These are phyloP conservation scores for Cutaneotrichosporon cutaneum DNA, from an alignment of 1,284 basidiomycete genomes.

Conservation along the genomic window DNA sequence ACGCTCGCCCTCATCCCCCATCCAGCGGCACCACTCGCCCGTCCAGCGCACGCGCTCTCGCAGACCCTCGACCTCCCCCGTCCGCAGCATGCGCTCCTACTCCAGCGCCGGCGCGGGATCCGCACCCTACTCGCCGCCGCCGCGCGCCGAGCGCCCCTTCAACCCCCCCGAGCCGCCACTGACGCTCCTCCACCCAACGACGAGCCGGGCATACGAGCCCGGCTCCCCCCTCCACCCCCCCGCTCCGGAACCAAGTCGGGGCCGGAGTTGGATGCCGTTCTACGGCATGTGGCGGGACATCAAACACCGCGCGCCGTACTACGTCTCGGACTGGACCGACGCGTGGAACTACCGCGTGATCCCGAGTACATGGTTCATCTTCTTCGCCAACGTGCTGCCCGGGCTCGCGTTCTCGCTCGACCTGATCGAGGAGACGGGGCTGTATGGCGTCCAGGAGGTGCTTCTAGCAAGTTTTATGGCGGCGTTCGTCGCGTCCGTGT, in stretches of 20 bases:
- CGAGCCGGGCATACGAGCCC: conserved; percentile 15
- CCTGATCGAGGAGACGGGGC: conserved; percentile 80
- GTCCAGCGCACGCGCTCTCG: neutral
- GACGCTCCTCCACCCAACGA: conserved; percentile 38
- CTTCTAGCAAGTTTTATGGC: conserved; percentile 68
- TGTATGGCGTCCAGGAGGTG: conserved; percentile 89
- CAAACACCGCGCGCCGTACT: conserved; percentile 73
- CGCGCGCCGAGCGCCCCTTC: conserved; percentile 24
- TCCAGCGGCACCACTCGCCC: too few species aligned
- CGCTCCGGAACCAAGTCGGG: neutral
- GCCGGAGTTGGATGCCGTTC: conserved; percentile 19
- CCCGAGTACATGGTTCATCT: conserved; percentile 47
- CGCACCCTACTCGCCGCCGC: conserved; percentile 14
- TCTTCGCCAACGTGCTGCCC: conserved; percentile 64
- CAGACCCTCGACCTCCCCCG: neutral
- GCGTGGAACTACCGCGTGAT: conserved; percentile 76
- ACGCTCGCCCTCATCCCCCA: neutral
- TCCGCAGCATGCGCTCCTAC: neutral
- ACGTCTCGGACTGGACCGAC: conserved; percentile 79
- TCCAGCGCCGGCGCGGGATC: neutral
- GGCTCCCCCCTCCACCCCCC: neutral
- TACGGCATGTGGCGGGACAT: conserved; percentile 75
- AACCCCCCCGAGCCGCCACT: conserved; percentile 45
- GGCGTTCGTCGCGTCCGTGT: conserved; percentile 83
- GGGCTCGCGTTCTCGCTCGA: conserved; percentile 91